Base-by-base conservation (phyloP, 208 protist genomes). In the Trypanosoma rangeli region DNA sequence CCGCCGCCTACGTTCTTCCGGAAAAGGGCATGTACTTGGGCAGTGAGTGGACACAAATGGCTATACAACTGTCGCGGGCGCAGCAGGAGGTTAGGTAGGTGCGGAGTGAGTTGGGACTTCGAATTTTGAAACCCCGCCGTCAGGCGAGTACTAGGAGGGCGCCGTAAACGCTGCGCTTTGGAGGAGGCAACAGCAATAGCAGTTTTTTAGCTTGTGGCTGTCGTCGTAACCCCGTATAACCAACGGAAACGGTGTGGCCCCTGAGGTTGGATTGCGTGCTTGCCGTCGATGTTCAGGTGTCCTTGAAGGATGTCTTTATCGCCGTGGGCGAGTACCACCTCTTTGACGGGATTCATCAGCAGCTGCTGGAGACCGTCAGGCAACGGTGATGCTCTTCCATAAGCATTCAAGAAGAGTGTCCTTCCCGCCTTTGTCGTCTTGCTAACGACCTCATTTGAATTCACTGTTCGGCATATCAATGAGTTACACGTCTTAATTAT, bases 401-500 rank as follows among this genome's bases (percentile, higher is more conserved):
- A 26, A 52, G n/a, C 18, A 74, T 76, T 0, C 42, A 64, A 5
- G 66, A 46, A 0, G 28, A 35, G n/a, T 26, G 29, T 22, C 18
- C 15, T 13, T 62, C 74, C 29, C 68, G 67, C 5, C 64, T 84
- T 84, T 35, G 39, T 79, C 3, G 55, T 85, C 48, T 85, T 84
- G 60, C 80, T 80, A 15, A 63, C 72, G 15, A 55, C 77, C 1
- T 44, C 85, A 13, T 49, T 90, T 16, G 75, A 89, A 57, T 90
- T 94, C 52, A 63, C 65, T 15, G 62, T 94, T 44, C 76, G 64
- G 37, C 56, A 83, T 18, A 42, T 55, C 10, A 55, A 68, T 37
- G 79, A 94, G 28, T 65, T 90, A 73, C 70, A 82, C 37, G 76
- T 90, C 12, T 82, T 90, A 37, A 77, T 84, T 24, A 54, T 94